These are phyloP conservation scores for Triglochin maritima DNA, from an alignment of 106 monocot genomes.

Conservation along the genomic window DNA sequence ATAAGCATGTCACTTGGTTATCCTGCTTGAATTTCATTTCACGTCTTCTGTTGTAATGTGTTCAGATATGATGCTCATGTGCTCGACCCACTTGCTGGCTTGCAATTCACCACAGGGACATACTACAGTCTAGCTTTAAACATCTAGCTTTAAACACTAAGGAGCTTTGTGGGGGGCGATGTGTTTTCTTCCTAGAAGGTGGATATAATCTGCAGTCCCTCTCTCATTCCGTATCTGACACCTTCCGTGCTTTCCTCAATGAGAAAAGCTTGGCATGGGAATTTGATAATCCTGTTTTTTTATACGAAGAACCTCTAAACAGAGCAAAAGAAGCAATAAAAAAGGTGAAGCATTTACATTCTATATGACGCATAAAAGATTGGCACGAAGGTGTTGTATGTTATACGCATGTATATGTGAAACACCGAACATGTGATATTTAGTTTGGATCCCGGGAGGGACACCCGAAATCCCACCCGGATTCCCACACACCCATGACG, in stretches of 20 bases:
- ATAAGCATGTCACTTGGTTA: background rate
- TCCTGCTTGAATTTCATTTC: background rate
- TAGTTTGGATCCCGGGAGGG: no score
- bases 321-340: slow-evolving; percentile 57
- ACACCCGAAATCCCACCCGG: no score
- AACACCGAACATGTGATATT: no score
- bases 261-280: slow-evolving; percentile 64
- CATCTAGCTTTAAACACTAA: slow-evolving; percentile 60
- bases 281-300: slow-evolving; percentile 57
- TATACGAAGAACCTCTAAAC: slow-evolving; percentile 51
- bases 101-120: slow-evolving; percentile 85
- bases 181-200: slow-evolving; percentile 81
- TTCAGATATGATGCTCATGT: slow-evolving; percentile 89
- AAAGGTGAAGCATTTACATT: slow-evolving; percentile 53
- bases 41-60: background rate
- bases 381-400: background rate
- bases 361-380: slow-evolving; percentile 22
- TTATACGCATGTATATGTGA: no score
- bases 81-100: slow-evolving; percentile 76
- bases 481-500: no score
- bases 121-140: slow-evolving; percentile 77
- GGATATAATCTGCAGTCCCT: slow-evolving; percentile 93
- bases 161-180: slow-evolving; percentile 56
- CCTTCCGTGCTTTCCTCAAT: slow-evolving; percentile 68
- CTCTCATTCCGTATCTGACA: slow-evolving; percentile 73